Evolutionary conservation across 2,329 filamentous ascomycete genomes (phyloP).

Genomic region (Ascochyta fabae): DNA sequence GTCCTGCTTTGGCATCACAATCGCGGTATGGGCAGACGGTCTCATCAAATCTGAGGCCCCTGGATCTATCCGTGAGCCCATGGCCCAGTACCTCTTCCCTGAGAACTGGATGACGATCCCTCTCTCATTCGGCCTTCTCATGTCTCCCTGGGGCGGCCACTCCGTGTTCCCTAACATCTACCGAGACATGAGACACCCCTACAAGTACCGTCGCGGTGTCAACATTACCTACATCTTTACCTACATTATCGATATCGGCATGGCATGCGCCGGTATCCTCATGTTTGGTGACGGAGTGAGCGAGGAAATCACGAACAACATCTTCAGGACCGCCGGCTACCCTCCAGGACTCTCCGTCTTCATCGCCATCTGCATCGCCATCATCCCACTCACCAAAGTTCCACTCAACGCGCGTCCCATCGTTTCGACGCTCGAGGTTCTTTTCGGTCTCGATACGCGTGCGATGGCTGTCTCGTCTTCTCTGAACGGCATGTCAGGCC

Average conservation of each 20-base stretch:
- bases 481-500: slow-evolving; percentile 61
- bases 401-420: slow-evolving; percentile 89
- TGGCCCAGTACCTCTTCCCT: slow-evolving; percentile 80
- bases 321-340: slow-evolving; percentile 77
- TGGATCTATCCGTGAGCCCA: slow-evolving; percentile 83
- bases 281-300: slow-evolving; percentile 94
- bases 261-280: slow-evolving; percentile 82
- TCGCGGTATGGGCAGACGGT: slow-evolving; percentile 85
- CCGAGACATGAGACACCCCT: slow-evolving; percentile 78
- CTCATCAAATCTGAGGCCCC: slow-evolving; percentile 78
- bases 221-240: slow-evolving; percentile 86
- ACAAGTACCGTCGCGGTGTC: slow-evolving; percentile 78
- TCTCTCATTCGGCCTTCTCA: slow-evolving; percentile 86
- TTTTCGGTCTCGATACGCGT: slow-evolving; percentile 73
- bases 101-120: slow-evolving; percentile 86
- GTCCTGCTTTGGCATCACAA: slow-evolving; percentile 85
- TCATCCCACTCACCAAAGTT: slow-evolving; percentile 96
- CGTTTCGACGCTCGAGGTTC: slow-evolving; percentile 80
- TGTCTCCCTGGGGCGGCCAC: slow-evolving; percentile 79
- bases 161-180: slow-evolving; percentile 85
- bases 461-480: slow-evolving; percentile 58
- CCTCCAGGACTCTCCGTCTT: slow-evolving; percentile 75
- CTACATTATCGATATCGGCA: slow-evolving; percentile 78
- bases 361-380: slow-evolving; percentile 84
- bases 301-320: slow-evolving; percentile 90